Conservation (phyloP, 1,284 basidiomycete genomes). For the Ceratobasidium sp. region DNA sequence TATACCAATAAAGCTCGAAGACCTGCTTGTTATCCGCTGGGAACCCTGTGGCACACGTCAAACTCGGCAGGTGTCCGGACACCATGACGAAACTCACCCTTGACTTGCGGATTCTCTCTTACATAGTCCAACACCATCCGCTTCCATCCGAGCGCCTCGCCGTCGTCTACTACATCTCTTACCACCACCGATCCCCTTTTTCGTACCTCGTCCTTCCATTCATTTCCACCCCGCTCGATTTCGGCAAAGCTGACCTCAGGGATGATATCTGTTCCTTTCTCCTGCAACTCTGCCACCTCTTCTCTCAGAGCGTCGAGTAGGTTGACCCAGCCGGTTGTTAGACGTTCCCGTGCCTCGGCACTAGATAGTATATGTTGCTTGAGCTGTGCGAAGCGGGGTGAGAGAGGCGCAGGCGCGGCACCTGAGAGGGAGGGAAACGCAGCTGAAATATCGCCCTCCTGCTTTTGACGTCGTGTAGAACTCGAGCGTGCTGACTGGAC, state of each 20-base stretch:
- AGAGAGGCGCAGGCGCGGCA: slow-evolving; percentile 55
- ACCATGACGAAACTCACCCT: slow-evolving; percentile 50
- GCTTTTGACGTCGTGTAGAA: too few relatives aligned
- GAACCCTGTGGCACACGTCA: slow-evolving; percentile 57
- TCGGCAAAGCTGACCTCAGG: neutral
- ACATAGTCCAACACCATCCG: slow-evolving; percentile 62
- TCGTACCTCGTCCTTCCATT: slow-evolving; percentile 57
- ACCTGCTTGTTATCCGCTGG: slow-evolving; percentile 71
- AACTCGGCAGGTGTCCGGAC: neutral
- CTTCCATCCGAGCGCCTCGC: slow-evolving; percentile 71
- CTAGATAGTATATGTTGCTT: slow-evolving; percentile 58
- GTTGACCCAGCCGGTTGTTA: slow-evolving; percentile 62
- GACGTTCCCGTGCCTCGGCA: slow-evolving; percentile 51
- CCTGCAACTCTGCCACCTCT: slow-evolving; percentile 56
- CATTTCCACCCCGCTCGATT: slow-evolving; percentile 38
- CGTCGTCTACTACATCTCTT: slow-evolving; percentile 60
- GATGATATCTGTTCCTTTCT: slow-evolving; percentile 53
- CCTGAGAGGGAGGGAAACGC: slow-evolving; percentile 64
- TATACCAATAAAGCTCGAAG: slow-evolving; percentile 69
- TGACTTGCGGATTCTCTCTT: slow-evolving; percentile 58
- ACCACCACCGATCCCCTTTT: slow-evolving; percentile 65
- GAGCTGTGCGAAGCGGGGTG: slow-evolving; percentile 62
- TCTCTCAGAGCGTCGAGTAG: slow-evolving; percentile 60
- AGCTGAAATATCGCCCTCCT: slow-evolving; percentile 58
- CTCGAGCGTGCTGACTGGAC: too few relatives aligned